These are phyloP conservation scores for Jatropha multifida DNA, from an alignment of 441 rosid species.

Conservation along the genomic window DNA sequence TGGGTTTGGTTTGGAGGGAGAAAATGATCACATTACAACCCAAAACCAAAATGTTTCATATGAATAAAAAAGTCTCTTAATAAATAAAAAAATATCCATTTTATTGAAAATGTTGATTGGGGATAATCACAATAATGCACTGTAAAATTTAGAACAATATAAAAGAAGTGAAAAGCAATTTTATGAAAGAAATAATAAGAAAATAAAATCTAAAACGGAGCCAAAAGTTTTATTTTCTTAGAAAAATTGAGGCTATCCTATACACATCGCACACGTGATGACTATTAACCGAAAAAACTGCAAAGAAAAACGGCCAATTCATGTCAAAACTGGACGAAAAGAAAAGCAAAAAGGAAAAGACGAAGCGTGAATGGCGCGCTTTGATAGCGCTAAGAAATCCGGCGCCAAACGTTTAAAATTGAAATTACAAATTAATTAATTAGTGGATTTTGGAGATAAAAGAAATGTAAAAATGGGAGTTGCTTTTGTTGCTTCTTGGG, in stretches of 20 bases:
- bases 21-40: slow-evolving; percentile 17
- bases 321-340: not conserved
- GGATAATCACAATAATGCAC: no score
- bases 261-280: no score
- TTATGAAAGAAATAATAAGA: no score
- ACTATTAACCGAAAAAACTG: slow-evolving; percentile 27
- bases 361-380: slow-evolving; percentile 45
- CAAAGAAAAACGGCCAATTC: slow-evolving; percentile 19
- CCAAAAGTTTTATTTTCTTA: no score
- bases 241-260: no score
- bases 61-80: no score
- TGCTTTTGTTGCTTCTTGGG: slow-evolving; percentile 13
- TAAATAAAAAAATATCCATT: no score
- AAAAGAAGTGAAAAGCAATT: no score
- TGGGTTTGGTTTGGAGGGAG: not conserved
- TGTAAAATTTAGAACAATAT: no score
- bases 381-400: slow-evolving; percentile 36
- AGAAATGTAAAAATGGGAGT: not conserved
- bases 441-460: not conserved
- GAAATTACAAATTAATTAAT: no score
- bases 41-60: slow-evolving; percentile 8
- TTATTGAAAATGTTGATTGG: no score
- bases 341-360: not conserved
- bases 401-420: slow-evolving; percentile 31
- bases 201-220: no score